Evolutionary conservation across 495 filamentous ascomycete species (phyloP).

Genomic region (Hypoxylon cercidicola): DNA sequence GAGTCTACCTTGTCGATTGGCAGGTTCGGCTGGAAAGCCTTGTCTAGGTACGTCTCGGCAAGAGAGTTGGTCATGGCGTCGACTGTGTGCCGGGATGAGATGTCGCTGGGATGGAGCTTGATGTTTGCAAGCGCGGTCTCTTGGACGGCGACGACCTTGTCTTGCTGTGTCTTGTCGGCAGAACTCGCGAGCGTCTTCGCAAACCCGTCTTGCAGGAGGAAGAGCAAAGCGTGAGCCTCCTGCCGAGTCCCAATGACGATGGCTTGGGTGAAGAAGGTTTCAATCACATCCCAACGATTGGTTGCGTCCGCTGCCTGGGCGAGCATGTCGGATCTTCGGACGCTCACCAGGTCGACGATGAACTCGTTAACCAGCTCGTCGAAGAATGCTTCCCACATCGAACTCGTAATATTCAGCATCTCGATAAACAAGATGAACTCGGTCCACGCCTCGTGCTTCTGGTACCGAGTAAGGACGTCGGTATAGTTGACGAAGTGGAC

Average conservation of each 20-base stretch:
- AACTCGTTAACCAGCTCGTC: conserved; percentile 45
- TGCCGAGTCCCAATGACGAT: conserved; percentile 43
- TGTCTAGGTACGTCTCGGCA: conserved; percentile 36
- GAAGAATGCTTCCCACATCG: conserved; percentile 40
- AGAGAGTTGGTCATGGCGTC: conserved; percentile 31
- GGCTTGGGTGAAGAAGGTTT: conserved; percentile 45
- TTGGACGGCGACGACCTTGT: conserved; percentile 35
- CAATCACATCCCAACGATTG: conserved; percentile 41
- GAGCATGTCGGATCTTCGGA: conserved; percentile 27
- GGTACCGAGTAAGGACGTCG: conserved; percentile 44
- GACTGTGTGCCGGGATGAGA: conserved; percentile 29
- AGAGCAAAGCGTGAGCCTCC: conserved; percentile 45
- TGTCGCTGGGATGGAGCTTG: conserved; percentile 30
- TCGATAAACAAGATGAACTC: conserved; percentile 49
- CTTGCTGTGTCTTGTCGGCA: conserved; percentile 19
- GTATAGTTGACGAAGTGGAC: conserved; percentile 44
- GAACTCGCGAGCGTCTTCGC: conserved; percentile 39
- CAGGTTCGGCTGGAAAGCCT: conserved; percentile 34
- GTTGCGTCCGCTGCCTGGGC: conserved; percentile 39
- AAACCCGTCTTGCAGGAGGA: conserved; percentile 46
- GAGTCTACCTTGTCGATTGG: conserved; percentile 29
- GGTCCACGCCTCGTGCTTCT: conserved; percentile 36
- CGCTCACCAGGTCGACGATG: conserved; percentile 21
- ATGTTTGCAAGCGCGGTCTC: conserved; percentile 38
- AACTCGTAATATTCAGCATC: conserved; percentile 39